Conservation (phyloP, 2,329 filamentous ascomycete genomes). For the Fusarium keratoplasticum region DNA sequence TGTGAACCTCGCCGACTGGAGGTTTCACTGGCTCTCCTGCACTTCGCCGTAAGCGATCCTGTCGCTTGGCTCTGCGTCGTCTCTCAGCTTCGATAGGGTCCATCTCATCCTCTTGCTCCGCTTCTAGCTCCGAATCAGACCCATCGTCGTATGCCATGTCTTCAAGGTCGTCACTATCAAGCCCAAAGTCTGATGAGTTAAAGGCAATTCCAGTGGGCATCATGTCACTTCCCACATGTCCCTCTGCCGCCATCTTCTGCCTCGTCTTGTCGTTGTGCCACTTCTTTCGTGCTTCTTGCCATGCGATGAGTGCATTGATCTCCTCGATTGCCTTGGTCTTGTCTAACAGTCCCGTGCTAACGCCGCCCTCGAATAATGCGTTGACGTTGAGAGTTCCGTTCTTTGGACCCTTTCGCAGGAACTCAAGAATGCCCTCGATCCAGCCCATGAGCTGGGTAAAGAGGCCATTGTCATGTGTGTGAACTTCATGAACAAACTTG, state of each 20-base stretch:
- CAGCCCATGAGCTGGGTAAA: slow-evolving; percentile 97
- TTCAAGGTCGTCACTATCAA: slow-evolving; percentile 87
- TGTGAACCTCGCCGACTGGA: slow-evolving; percentile 80
- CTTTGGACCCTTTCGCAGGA: slow-evolving; percentile 85
- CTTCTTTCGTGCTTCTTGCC: slow-evolving; percentile 96
- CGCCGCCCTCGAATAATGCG: slow-evolving; percentile 85
- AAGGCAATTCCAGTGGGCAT: slow-evolving; percentile 71
- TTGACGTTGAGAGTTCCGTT: slow-evolving; percentile 95
- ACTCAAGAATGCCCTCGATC: slow-evolving; percentile 95
- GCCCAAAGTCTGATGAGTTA: slow-evolving; percentile 86
- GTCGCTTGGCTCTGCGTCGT: slow-evolving; percentile 78
- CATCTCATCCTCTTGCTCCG: slow-evolving; percentile 80
- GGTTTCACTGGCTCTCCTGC: slow-evolving; percentile 90
- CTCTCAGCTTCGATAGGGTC: slow-evolving; percentile 92
- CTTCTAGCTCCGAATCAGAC: slow-evolving; percentile 72
- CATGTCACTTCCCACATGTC: slow-evolving; percentile 59
- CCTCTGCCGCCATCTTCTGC: slow-evolving; percentile 97
- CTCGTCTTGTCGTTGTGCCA: slow-evolving; percentile 98
- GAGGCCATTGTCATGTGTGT: slow-evolving; percentile 94
- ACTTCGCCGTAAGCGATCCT: slow-evolving; percentile 82
- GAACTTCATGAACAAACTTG: slow-evolving; percentile 98
- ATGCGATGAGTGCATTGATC: slow-evolving; percentile 87
- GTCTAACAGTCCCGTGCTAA: slow-evolving; percentile 75
- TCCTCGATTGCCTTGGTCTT: slow-evolving; percentile 79
- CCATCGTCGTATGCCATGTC: slow-evolving; percentile 86